Evolutionary conservation across 1,284 basidiomycete species (phyloP).

Genomic region (Cutaneotrichosporon sp.): DNA sequence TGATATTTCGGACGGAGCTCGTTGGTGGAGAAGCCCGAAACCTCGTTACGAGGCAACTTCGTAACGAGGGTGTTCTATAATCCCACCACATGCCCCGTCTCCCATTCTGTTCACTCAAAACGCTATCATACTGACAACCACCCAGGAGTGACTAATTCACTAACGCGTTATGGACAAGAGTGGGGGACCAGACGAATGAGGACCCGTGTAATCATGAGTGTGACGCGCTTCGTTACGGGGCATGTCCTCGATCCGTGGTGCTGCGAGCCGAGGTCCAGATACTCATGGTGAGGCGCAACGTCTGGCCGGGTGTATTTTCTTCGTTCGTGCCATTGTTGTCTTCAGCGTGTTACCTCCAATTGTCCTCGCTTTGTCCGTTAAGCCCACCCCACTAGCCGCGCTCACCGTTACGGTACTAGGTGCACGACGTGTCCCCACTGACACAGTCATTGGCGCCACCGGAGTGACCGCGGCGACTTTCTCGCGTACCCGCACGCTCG

Average conservation of each 20-base stretch:
- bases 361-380: not conserved
- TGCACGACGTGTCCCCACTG: too few relatives aligned
- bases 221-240: too few relatives aligned
- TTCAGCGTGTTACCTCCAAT: not conserved
- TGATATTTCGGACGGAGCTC: not conserved
- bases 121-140: not conserved
- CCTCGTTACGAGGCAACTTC: not conserved
- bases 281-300: slow-evolving; percentile 2
- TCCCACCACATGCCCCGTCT: not conserved
- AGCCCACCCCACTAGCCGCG: slow-evolving; percentile 1
- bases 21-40: not conserved
- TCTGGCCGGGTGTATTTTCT: not conserved
- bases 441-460: not conserved
- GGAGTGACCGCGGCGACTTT: not conserved
- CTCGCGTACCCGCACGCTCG: not conserved
- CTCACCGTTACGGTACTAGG: not conserved
- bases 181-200: too few relatives aligned
- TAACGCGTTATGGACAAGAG: too few relatives aligned
- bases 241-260: too few relatives aligned
- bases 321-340: not conserved
- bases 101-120: not conserved
- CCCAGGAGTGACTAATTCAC: too few relatives aligned
- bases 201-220: too few relatives aligned
- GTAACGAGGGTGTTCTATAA: not conserved
- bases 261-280: not conserved